phyloP scores from a whole-genome alignment of 345 rosid genomes.

The Laguncularia racemosa region DNA sequence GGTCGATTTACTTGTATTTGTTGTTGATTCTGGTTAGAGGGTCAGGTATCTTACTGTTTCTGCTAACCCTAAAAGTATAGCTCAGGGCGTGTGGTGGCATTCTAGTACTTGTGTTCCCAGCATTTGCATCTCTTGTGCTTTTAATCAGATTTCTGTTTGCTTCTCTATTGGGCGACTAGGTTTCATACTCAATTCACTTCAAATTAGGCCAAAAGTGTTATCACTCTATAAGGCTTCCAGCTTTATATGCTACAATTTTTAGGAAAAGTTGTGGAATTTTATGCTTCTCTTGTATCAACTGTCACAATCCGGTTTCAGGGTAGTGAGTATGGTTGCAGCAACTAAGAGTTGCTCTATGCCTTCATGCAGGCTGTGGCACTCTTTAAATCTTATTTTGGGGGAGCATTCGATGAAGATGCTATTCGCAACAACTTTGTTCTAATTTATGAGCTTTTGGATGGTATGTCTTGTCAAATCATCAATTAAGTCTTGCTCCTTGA shows the following conservation, averaged over 20 bases:
- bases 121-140: too few species aligned
- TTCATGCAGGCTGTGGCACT: conserved; percentile 77
- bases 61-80: neutral
- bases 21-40: neutral
- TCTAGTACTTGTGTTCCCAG: too few species aligned
- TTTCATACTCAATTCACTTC: too few species aligned
- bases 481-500: neutral
- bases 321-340: neutral
- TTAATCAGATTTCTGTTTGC: too few species aligned
- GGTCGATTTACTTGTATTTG: neutral
- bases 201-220: too few species aligned
- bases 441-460: conserved; percentile 94
- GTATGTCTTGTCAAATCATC: conserved; percentile 25
- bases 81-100: neutral
- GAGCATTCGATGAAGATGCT: conserved; percentile 98
- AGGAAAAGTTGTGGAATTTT: too few species aligned
- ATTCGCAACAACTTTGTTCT: conserved; percentile 92
- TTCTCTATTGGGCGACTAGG: too few species aligned
- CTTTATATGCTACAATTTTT: too few species aligned
- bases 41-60: neutral
- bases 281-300: too few species aligned
- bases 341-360: conserved; percentile 7
- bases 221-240: too few species aligned
- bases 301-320: neutral
- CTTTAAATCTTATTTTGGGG: conserved; percentile 97